Base-by-base conservation (phyloP, 176 grass and related monocot species). In the Avena insularis region DNA sequence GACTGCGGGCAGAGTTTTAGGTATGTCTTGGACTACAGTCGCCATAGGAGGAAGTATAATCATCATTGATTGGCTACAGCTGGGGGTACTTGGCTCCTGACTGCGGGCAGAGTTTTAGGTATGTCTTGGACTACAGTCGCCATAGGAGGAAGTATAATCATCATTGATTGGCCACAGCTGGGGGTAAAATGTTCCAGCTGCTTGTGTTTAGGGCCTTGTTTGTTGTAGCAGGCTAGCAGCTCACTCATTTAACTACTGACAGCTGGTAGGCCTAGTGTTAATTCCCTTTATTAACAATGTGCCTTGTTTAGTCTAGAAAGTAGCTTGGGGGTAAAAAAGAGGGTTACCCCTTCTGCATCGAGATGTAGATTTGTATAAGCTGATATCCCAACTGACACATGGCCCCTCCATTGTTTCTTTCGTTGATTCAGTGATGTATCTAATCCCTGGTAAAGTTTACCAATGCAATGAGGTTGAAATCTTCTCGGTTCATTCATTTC, bases 71-170 rank as follows among this genome's bases (percentile, higher is more conserved):
- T 61, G 62, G 31, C 47, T 75, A 36, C 77, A 55, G 31, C 86
- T 88, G 53, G 45, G 53, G 77, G 74, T 93, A 89, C 56, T 75
- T 66, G 9, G 68, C 66, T 25, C 47, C 75, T 55, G 79, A 68
- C 25, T 95, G 94, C 15, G 89, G 89, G 14, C 91, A 87, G 91
- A 93, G 87, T 46, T 95, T 95, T 54, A 87, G 91, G 66, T 95
- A 93, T 54, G 87, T 95, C 46, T 95, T 89, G 0, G 94, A 95
- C 57, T 93, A 90, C 51, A 95, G 55, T 51, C 91, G 94, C 19
- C 91, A 95, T 54, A 80, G 91, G 72, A 95, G 86, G 74, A 95
- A 90, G 79, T 89, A 79, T 21, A 92, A 89, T 82, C 90, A 92
- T 40, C 78, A 92, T 55, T 88, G 83, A 88, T 61, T 61, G 62